These are phyloP conservation scores for Aspergillus sp. DNA, from an alignment of 2,329 filamentous ascomycete genomes.

Conservation along the genomic window DNA sequence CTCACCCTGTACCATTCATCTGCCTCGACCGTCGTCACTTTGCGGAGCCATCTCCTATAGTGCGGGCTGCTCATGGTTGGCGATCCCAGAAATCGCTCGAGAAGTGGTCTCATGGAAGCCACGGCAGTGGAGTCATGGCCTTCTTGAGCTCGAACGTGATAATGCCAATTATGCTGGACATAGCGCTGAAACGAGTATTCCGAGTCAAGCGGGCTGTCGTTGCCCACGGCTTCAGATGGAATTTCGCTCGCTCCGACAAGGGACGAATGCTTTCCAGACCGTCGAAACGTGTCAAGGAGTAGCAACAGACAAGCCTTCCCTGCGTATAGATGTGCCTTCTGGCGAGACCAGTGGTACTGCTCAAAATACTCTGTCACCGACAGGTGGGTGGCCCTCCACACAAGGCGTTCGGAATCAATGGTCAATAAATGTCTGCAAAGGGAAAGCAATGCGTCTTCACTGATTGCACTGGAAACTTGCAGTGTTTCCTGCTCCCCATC, in stretches of 20 bases:
- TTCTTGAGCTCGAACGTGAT: conserved; percentile 5
- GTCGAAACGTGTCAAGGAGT: no score
- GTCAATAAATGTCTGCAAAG: conserved; percentile 13
- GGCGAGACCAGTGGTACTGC: background rate
- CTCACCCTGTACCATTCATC: background rate
- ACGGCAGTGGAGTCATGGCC: background rate
- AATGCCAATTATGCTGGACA: conserved; percentile 11
- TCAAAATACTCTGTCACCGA: conserved; percentile 16
- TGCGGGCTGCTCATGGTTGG: conserved; percentile 9
- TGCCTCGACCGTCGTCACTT: background rate
- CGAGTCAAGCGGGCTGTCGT: no score
- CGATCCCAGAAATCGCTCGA: conserved; percentile 12
- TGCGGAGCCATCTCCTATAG: conserved; percentile 9
- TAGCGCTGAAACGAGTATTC: background rate
- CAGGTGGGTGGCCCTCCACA: conserved; percentile 15
- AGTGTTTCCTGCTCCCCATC: background rate
- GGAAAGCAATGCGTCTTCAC: conserved; percentile 8
- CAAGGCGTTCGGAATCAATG: conserved; percentile 7
- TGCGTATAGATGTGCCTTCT: conserved; percentile 4
- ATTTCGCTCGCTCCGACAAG: no score
- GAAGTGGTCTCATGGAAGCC: background rate
- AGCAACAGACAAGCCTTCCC: no score
- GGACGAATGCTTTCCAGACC: no score
- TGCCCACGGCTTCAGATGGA: no score
- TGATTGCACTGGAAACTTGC: background rate